Base-by-base conservation (phyloP, 1,284 basidiomycete species). In the Pisolithus thermaeus region DNA sequence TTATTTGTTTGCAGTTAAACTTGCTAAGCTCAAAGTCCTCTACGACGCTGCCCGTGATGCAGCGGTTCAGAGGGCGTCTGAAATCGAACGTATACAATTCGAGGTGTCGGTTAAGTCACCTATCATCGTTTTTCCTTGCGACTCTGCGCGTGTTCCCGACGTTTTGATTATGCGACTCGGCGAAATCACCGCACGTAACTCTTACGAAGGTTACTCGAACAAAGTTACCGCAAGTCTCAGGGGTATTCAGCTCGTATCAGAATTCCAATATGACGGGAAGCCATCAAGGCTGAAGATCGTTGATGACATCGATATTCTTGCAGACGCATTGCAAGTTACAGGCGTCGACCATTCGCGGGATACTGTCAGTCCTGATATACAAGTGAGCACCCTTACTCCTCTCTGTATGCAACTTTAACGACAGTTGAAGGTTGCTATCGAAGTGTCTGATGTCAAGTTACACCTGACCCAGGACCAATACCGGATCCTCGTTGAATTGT, bases 41-140 rank as follows among this genome's bases (percentile, higher is more conserved):
- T 99, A 99, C 63, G 96, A 99, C 68, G 85, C 93, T n/a, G 92
- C 96, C 7, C 90, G 92, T 5, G 83, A 90, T 65, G 96, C 85
- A 18, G 97, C 97, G 20, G 92, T 91, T 7, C 93, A 97, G 64
- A 81, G 84, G 47, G 97, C 95, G 3, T 84, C 92, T 35, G 88
- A 91, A 67, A 87, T 95, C 12, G 85, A 92, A 60, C 80, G 84
- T 53, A 94, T 99, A 90, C 84, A 90, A 65, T 98, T 96, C 72
- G 84, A 96, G 56, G 69, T 99, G 27, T 83, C 87, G 37, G 77
- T 99, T 66, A 92, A 93, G 71, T 90, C 95, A 0, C 97, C 97
- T 0, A 97, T 99, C 59, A 72, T 99, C 40, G 76, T 97, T 20
- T 85, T 99, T 59, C 96, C 97, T 4, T 80, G 83, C 11, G 78